Conservation (phyloP, 257 asterid species). For the Lithospermum erythrorhizon region DNA sequence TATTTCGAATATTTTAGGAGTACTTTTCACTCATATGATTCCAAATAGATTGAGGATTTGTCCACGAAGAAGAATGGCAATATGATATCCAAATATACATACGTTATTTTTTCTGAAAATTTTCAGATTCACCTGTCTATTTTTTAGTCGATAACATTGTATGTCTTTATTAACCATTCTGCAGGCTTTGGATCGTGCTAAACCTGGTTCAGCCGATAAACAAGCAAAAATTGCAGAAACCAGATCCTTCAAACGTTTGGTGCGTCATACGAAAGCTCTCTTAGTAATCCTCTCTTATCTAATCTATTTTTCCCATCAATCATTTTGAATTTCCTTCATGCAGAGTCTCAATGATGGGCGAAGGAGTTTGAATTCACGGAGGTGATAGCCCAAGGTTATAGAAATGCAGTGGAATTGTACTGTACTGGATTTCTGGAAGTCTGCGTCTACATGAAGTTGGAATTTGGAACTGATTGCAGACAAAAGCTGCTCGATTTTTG, state of each 20-base stretch:
- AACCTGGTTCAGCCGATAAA: constrained; percentile 33
- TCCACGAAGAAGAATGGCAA: too few relatives aligned
- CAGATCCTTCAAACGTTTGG: neutral
- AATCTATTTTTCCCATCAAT: neutral
- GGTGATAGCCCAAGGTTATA: neutral
- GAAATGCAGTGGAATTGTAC: neutral
- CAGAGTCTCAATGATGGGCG: neutral
- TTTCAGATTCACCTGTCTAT: too few relatives aligned
- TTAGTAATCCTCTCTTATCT: neutral
- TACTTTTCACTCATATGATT: too few relatives aligned
- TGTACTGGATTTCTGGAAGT: neutral
- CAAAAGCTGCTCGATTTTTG: neutral
- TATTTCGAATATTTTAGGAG: too few relatives aligned
- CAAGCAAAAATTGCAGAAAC: neutral
- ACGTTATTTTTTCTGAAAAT: too few relatives aligned
- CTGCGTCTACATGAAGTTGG: neutral
- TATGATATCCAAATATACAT: neutral
- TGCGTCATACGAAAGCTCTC: neutral
- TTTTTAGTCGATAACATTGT: constrained; percentile 1
- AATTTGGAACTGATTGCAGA: neutral
- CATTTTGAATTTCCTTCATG: too few relatives aligned
- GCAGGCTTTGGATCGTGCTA: constrained; percentile 82
- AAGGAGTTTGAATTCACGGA: neutral
- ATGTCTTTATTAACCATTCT: constrained; percentile 9
- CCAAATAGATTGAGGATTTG: too few relatives aligned